Conservation (phyloP, 768 basidiomycete species). For the Lactarius indigo region DNA sequence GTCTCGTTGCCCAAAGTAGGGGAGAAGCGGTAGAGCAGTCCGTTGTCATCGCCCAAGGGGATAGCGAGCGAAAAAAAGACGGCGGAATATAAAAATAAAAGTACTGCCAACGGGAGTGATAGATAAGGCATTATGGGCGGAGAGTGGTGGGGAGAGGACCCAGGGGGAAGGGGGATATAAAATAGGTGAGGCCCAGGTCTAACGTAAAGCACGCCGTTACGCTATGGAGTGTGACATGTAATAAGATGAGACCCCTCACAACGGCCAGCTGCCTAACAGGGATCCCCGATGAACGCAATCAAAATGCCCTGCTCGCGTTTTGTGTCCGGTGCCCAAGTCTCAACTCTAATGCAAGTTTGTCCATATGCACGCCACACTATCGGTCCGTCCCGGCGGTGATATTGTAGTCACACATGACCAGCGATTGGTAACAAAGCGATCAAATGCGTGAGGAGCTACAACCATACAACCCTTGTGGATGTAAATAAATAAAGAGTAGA, state of each 20-base stretch:
- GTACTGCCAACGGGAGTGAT: not conserved
- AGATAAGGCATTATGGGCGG: slow-evolving; percentile 5
- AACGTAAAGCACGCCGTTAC: not conserved
- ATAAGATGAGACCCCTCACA: not conserved
- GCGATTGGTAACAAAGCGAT: slow-evolving; percentile 8
- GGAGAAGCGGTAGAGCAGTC: slow-evolving; percentile 19
- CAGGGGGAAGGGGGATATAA: not conserved
- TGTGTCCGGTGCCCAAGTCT: not conserved
- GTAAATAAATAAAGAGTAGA: not conserved
- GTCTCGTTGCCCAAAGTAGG: slow-evolving; percentile 7
- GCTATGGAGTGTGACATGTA: not conserved
- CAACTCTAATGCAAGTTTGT: not conserved
- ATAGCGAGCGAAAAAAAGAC: not conserved
- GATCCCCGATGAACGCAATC: not conserved
- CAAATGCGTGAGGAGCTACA: slow-evolving; percentile 21
- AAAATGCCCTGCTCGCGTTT: not conserved
- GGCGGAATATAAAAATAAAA: not conserved
- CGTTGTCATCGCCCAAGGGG: not conserved
- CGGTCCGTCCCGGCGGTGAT: not conserved
- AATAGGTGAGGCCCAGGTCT: not conserved
- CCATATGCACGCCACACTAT: not conserved
- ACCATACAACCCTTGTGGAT: slow-evolving; percentile 14
- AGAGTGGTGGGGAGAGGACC: not conserved
- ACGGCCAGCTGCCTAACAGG: not conserved
- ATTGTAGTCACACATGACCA: not conserved